Percentiles rank a stretch among this genome's conserved stretches.
phyloP scores from a whole-genome alignment of 371 early-diverging fungal genomes.

The Mortierella sp. region DNA sequence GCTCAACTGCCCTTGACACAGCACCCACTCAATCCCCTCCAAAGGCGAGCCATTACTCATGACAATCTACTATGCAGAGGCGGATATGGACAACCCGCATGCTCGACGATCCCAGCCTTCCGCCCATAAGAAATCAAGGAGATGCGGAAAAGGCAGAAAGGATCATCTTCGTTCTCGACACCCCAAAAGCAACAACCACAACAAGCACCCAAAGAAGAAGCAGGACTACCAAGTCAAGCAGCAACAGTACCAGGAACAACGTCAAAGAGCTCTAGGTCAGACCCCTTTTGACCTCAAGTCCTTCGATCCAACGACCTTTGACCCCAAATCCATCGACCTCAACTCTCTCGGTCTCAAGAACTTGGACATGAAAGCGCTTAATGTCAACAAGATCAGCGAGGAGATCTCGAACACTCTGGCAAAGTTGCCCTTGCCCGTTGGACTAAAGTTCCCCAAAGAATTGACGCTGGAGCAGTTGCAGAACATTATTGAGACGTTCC shows the following conservation, averaged over 20 bases:
- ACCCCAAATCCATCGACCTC: conserved; percentile 8
- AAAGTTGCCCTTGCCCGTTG: conserved; percentile 21
- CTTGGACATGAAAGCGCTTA: conserved; percentile 8
- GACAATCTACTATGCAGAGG: neutral
- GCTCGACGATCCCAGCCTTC: neutral
- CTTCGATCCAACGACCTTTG: neutral
- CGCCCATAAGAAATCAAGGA: neutral
- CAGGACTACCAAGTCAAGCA: neutral
- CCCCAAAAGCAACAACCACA: neutral
- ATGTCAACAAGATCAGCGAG: conserved; percentile 7
- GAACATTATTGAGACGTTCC: conserved; percentile 31
- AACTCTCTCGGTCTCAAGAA: neutral
- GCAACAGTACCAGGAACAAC: neutral
- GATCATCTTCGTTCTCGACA: conserved; percentile 6
- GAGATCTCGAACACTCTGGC: neutral
- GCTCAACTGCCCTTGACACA: neutral
- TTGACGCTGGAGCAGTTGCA: conserved; percentile 34
- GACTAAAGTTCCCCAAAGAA: conserved; percentile 36
- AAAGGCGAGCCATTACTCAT: neutral
- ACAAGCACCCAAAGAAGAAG: neutral
- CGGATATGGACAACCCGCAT: neutral
- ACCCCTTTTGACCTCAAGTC: conserved; percentile 14
- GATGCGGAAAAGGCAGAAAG: neutral
- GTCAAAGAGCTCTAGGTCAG: conserved; percentile 17
- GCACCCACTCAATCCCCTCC: neutral